phyloP scores from a whole-genome alignment of 1,284 basidiomycete genomes.

The Cutaneotrichosporon mucoides region DNA sequence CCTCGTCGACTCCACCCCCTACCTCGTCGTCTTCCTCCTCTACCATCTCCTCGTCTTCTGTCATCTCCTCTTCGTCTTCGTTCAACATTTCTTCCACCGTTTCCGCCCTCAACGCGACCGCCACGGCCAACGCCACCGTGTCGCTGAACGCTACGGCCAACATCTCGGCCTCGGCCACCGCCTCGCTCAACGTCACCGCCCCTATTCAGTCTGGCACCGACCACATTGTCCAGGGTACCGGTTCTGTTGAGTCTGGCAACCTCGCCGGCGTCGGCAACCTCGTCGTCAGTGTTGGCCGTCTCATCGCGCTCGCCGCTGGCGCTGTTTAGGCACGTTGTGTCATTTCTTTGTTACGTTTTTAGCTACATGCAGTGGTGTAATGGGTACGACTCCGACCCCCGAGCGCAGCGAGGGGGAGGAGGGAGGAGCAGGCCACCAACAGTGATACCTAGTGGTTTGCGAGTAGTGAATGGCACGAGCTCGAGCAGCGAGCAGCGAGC shows the following conservation, averaged over 20 bases:
- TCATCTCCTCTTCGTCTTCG: neutral
- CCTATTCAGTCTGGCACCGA: neutral
- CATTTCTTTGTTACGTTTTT: too few species aligned
- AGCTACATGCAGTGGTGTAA: too few species aligned
- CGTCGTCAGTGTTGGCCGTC: constrained; percentile 6
- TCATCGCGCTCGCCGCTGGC: neutral
- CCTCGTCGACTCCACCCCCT: neutral
- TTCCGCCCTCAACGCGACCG: neutral
- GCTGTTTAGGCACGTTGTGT: neutral
- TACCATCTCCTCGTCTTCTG: too few species aligned
- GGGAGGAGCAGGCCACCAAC: too few species aligned
- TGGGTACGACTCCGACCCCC: too few species aligned
- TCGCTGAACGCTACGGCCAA: neutral
- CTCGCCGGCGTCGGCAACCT: constrained; percentile 5
- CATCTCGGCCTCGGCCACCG: neutral
- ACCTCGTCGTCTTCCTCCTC: neutral
- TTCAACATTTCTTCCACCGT: neutral
- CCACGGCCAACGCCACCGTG: neutral
- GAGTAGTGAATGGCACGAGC: too few species aligned
- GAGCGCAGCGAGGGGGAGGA: too few species aligned
- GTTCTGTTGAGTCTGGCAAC: constrained; percentile 4
- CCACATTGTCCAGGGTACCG: neutral
- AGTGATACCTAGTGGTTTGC: too few species aligned
- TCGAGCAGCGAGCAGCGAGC: too few species aligned
- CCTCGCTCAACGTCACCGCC: neutral